Evolutionary conservation across 139 green algal genomes (phyloP), one percentile per base, ranked within the genome.

Genomic region (Asterochloris sp.): DNA sequence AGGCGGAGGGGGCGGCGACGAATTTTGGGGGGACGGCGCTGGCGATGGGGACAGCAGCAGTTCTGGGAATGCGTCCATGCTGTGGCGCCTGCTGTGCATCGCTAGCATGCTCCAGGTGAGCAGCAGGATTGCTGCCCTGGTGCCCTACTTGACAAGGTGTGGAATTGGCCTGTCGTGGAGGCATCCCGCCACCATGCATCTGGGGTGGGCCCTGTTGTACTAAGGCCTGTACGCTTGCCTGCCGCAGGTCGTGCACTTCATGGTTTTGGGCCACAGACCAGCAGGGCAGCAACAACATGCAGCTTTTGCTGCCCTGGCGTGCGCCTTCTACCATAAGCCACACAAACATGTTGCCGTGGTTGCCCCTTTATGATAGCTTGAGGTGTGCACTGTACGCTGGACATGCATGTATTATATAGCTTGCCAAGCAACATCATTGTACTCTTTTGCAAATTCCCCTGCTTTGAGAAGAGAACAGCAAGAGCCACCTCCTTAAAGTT

Each of bases 181-280:
- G 38, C 6, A 6, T 71, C 66, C 17, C 8, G 21, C 66, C 19
- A 24, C 21, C 66, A 71, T 2, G 9, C 10, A 24, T 71, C 66
- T 71, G 17, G 66, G 66, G 21, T 71, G 4, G 38, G 38, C 38
- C 38, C 38, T 54, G 38, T 6, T 54, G 38, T 54, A 6, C 38
- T 54, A 54, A 54, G 38, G 2, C 38, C 2, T 54, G 38, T 54
- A 54, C 38, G 2, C 38, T 10, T 54, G 38, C 4, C 38, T 54
- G 38, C 13, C 69, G 76, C 76, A 80, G 76, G 76, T 80, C 10
- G 12, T 69, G 12, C 76, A 80, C 38, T 80, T 80, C 76, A 69
- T 69, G 60, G 21, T 69, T 0, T 38, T 80, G 76, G 60, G 60
- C 23, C 60, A 69, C 24, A 54, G 29, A 80, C 60, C 67, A 80